Percentiles rank a stretch among this genome's conserved stretches.
Evolutionary conservation across 257 asterid genomes (phyloP).

Genomic region (Solanum etuberosum): DNA sequence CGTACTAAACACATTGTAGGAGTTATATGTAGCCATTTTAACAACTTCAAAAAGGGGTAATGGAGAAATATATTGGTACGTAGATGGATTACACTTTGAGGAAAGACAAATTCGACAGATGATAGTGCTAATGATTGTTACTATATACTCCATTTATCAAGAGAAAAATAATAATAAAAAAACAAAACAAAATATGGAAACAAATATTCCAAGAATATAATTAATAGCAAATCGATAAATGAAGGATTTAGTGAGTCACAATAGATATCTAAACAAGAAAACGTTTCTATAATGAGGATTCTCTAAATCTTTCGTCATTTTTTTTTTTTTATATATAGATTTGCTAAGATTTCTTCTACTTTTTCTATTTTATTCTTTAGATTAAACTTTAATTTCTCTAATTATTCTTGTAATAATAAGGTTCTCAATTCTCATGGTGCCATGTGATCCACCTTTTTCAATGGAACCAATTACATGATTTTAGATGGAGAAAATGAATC

Average conservation of each 20-base stretch:
- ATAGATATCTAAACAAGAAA: slow-evolving; percentile 12
- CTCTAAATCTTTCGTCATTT: slow-evolving; percentile 20
- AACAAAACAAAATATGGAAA: background rate
- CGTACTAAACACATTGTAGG: background rate
- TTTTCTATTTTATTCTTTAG: background rate
- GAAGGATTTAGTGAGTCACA: slow-evolving; percentile 26
- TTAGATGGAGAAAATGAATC: background rate
- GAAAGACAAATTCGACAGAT: background rate
- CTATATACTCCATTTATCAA: background rate
- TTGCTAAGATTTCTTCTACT: slow-evolving; percentile 18
- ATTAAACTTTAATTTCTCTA: slow-evolving; percentile 1
- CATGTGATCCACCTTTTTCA: slow-evolving; percentile 15
- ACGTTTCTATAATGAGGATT: slow-evolving; percentile 14
- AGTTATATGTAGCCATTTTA: background rate
- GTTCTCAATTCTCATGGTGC: slow-evolving; percentile 7
- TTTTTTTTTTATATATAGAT: slow-evolving; percentile 23
- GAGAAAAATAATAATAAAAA: background rate
- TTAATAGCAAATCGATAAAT: background rate
- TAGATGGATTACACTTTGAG: background rate
- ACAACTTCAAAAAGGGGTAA: background rate
- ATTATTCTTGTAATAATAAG: background rate
- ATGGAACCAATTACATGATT: background rate
- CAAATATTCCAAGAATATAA: background rate
- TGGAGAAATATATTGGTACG: background rate
- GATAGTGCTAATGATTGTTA: background rate